Conservation (phyloP, 1,284 basidiomycete genomes). For the Flammula alnicola region DNA sequence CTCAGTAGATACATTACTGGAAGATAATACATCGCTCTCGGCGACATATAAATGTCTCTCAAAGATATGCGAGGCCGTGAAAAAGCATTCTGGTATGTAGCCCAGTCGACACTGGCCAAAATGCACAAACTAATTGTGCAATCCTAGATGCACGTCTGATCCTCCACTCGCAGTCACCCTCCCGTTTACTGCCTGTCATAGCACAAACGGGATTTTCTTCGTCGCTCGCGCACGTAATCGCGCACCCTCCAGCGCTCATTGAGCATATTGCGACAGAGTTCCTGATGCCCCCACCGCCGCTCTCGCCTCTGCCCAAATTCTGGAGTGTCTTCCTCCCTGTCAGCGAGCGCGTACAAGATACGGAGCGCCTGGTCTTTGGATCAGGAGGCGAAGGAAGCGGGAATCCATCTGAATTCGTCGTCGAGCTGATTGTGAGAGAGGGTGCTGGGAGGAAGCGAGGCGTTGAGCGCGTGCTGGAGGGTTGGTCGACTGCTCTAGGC, state of each 20-base stretch:
- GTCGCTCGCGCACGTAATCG: constrained; percentile 65
- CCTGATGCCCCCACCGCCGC: constrained; percentile 69
- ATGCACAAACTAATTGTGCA: constrained; percentile 11
- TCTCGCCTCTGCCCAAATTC: constrained; percentile 66
- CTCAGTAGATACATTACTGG: constrained; percentile 64
- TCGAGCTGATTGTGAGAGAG: constrained; percentile 66
- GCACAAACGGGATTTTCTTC: constrained; percentile 67
- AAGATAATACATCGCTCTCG: constrained; percentile 60
- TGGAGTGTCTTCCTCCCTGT: constrained; percentile 75
- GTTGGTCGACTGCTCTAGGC: constrained; percentile 49
- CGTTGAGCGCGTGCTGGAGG: constrained; percentile 66
- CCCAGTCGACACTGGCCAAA: background rate
- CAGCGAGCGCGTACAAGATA: constrained; percentile 62
- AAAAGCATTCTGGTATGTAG: constrained; percentile 50
- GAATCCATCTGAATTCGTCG: constrained; percentile 51
- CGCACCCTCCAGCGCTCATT: constrained; percentile 70
- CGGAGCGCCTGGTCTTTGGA: constrained; percentile 65
- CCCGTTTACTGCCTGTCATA: constrained; percentile 58
- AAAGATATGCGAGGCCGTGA: constrained; percentile 47
- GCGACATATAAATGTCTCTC: constrained; percentile 56
- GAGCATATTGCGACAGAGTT: constrained; percentile 68
- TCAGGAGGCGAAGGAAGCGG: constrained; percentile 55
- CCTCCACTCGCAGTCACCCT: constrained; percentile 61
- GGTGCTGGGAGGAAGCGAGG: constrained; percentile 49
- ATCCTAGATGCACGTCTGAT: constrained; percentile 60